A percentile compares a stretch with the other conserved stretches of the same genome.
Conservation (phyloP, 345 rosid genomes). For the Linum lewisii region DNA sequence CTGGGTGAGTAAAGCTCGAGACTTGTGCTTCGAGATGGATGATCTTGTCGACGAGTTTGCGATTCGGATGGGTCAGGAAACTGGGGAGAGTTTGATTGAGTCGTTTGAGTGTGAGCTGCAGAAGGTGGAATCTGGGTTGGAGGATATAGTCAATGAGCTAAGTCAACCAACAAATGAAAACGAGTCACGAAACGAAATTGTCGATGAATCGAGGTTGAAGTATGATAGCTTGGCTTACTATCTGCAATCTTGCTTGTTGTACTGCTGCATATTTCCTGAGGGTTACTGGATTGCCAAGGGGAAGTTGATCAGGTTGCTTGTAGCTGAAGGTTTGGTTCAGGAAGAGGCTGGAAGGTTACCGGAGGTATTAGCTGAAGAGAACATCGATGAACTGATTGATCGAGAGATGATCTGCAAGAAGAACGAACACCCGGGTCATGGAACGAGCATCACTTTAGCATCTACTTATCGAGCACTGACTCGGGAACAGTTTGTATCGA, state of each 20-base stretch:
- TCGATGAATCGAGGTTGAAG: slow-evolving; percentile 8
- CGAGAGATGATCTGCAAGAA: slow-evolving; percentile 25
- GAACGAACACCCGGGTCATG: slow-evolving; percentile 6
- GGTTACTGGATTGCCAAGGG: slow-evolving; percentile 22
- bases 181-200: slow-evolving; percentile 3
- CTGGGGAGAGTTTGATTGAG: slow-evolving; percentile 12
- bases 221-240: slow-evolving; percentile 24
- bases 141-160: slow-evolving; percentile 10
- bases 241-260: slow-evolving; percentile 21
- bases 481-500: slow-evolving; percentile 3
- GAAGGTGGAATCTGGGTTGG: slow-evolving; percentile 14
- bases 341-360: slow-evolving; percentile 15
- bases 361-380: slow-evolving; percentile 30
- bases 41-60: slow-evolving; percentile 24
- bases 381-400: slow-evolving; percentile 20
- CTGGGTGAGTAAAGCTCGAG: slow-evolving; percentile 12
- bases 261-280: slow-evolving; percentile 32
- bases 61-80: slow-evolving; percentile 18
- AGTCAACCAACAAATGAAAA: slow-evolving; percentile 6
- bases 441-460: slow-evolving; percentile 13
- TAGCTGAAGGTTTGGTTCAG: slow-evolving; percentile 29
- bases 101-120: slow-evolving; percentile 15
- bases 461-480: slow-evolving; percentile 13
- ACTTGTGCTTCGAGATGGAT: slow-evolving; percentile 12
- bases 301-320: slow-evolving; percentile 22